Evolutionary conservation across 75 land plant genomes (phyloP).

Genomic region (Ceratopteris richardii): DNA sequence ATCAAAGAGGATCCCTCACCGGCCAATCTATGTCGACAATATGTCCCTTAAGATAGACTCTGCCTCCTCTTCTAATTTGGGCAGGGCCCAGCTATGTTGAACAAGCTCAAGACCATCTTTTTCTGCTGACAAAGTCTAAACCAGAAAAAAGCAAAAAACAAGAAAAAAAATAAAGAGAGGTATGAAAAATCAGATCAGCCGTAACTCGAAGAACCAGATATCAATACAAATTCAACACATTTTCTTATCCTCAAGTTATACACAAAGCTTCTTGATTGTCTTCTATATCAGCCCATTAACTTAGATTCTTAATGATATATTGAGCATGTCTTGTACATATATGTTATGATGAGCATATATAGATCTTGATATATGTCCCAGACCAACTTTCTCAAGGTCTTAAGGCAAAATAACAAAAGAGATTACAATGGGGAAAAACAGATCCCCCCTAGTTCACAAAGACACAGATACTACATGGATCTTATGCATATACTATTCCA

Average conservation of each 20-base stretch:
- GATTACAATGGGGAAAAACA: neutral
- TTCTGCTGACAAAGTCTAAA: conserved; percentile 75
- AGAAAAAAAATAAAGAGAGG: neutral
- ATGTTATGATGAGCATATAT: no score
- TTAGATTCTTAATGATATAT: no score
- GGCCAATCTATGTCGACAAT: neutral
- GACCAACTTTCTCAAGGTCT: neutral
- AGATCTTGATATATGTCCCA: no score
- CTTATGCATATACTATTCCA: neutral
- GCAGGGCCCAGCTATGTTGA: conserved; percentile 90
- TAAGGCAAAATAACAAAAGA: neutral
- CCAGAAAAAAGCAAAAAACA: neutral
- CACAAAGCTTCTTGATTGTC: no score
- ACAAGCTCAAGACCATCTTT: conserved; percentile 83
- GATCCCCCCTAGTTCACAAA: neutral
- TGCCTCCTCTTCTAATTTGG: conserved; percentile 77
- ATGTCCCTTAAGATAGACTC: conserved; percentile 67
- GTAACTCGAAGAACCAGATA: no score
- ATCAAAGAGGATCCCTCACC: no score
- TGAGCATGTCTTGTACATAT: no score
- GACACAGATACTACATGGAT: neutral
- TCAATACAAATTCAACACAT: no score
- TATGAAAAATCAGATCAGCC: no score
- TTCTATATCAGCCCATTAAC: no score
- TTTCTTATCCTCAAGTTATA: no score